These are phyloP conservation scores for Boletus edulis DNA, from an alignment of 768 basidiomycete species.

Conservation along the genomic window DNA sequence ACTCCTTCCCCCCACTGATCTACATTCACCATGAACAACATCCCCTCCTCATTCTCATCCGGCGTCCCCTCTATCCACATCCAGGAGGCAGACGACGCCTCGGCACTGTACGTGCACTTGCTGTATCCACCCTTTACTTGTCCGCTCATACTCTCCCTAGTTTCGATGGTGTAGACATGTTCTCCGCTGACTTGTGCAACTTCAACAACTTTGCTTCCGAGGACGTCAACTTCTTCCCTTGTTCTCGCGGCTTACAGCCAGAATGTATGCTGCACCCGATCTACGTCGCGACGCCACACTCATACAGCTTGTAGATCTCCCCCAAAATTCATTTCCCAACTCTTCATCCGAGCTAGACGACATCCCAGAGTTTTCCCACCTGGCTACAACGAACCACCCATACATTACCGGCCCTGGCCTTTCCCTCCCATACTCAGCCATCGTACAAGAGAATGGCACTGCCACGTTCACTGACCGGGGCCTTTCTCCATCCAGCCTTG, in stretches of 20 bases:
- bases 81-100: slow-evolving; percentile 4
- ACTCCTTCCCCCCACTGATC: not conserved
- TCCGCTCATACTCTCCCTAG: slow-evolving; percentile 15
- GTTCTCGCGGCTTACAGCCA: not conserved
- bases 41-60: not conserved
- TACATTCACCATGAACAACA: slow-evolving; percentile 8
- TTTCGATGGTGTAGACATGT: not conserved
- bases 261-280: slow-evolving; percentile 4
- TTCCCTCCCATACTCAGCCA: slow-evolving; percentile 9
- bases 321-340: not conserved
- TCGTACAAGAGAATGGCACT: slow-evolving; percentile 10
- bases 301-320: slow-evolving; percentile 2
- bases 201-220: not conserved
- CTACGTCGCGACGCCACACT: slow-evolving; percentile 15
- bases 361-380: slow-evolving; percentile 17
- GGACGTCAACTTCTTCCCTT: not conserved
- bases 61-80: slow-evolving; percentile 21
- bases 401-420: slow-evolving; percentile 8
- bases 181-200: not conserved
- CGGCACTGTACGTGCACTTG: slow-evolving; percentile 15
- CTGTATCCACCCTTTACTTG: not conserved
- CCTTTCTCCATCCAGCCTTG: slow-evolving; percentile 11
- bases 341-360: slow-evolving; percentile 13
- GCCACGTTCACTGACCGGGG: not conserved
- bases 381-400: not conserved